Percentiles rank a stretch among this genome's conserved stretches.
Conservation (phyloP, 139 green algal genomes). For the Chara braunii region DNA sequence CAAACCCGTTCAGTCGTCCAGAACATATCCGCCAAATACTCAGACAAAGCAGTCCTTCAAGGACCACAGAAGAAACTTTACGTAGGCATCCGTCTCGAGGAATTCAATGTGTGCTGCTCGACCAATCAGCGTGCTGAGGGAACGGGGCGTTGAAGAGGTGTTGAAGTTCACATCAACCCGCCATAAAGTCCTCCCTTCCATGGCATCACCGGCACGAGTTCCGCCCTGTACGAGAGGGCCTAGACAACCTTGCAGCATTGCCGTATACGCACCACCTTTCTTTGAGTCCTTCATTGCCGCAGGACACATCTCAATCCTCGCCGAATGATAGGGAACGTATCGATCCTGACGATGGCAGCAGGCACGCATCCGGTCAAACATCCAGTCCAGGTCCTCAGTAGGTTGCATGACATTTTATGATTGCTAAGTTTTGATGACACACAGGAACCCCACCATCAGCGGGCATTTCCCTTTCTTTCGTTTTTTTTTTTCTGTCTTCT, state of each 20-base stretch:
- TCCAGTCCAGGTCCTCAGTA: too few relatives aligned
- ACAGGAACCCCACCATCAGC: too few relatives aligned
- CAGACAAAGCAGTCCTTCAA: constrained; percentile 23
- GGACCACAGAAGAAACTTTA: constrained; percentile 25
- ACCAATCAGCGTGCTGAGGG: constrained; percentile 42
- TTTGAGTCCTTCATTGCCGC: constrained; percentile 16
- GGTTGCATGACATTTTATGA: too few relatives aligned
- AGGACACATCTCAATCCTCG: constrained; percentile 36
- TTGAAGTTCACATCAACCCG: constrained; percentile 40
- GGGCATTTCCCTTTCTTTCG: too few relatives aligned
- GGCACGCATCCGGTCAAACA: too few relatives aligned
- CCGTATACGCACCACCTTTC: constrained; percentile 5
- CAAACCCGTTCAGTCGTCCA: too few relatives aligned
- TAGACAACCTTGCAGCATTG: constrained; percentile 26
- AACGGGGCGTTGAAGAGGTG: neutral
- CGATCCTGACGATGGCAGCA: constrained; percentile 46
- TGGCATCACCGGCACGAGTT: neutral
- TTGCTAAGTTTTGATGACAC: too few relatives aligned
- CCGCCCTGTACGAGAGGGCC: neutral
- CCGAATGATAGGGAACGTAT: constrained; percentile 59
- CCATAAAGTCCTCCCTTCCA: neutral
- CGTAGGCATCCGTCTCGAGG: constrained; percentile 47
- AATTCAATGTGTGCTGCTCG: constrained; percentile 58
- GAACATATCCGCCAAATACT: too few relatives aligned
- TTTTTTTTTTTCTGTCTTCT: too few relatives aligned